Evolutionary conservation across 2,329 filamentous ascomycete genomes (phyloP).

Genomic region (Purpureocillium takamizusanense): DNA sequence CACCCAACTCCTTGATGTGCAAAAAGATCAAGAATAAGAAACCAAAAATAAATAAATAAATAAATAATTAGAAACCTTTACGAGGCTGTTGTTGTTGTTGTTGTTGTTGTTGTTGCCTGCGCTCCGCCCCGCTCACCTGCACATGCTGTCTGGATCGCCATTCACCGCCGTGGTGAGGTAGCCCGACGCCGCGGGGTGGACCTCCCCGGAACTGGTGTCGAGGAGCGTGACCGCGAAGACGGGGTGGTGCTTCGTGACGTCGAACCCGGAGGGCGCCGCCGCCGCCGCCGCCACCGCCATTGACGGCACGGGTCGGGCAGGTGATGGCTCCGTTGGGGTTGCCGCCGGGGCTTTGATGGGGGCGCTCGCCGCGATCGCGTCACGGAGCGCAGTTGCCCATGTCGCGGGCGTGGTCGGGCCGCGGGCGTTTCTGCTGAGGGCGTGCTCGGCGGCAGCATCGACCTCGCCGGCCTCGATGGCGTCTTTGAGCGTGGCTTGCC

Average conservation of each 20-base stretch:
- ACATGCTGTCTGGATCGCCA: too few species aligned
- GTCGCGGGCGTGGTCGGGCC: not conserved
- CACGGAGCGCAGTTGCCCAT: not conserved
- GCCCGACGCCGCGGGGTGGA: constrained; percentile 1
- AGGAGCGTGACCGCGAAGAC: not conserved
- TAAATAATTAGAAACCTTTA: too few species aligned
- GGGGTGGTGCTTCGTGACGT: constrained; percentile 1
- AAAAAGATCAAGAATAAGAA: too few species aligned
- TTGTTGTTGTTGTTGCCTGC: too few species aligned
- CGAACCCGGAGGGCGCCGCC: not conserved
- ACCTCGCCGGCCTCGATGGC: not conserved
- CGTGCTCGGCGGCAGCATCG: not conserved
- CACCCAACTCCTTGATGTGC: too few species aligned
- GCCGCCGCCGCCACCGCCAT: too few species aligned
- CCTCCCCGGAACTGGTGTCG: not conserved
- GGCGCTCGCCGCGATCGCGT: not conserved
- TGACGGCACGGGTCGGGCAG: too few species aligned
- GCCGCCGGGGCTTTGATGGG: too few species aligned
- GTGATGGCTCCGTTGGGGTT: too few species aligned
- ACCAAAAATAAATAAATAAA: too few species aligned
- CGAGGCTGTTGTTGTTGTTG: too few species aligned
- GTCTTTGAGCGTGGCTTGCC: not conserved
- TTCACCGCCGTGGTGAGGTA: constrained; percentile 1
- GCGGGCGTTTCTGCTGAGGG: not conserved
- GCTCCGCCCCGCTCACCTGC: too few species aligned